Evolutionary conservation across 495 filamentous ascomycete species (phyloP).

Genomic region (Glarea lozoyensis): DNA sequence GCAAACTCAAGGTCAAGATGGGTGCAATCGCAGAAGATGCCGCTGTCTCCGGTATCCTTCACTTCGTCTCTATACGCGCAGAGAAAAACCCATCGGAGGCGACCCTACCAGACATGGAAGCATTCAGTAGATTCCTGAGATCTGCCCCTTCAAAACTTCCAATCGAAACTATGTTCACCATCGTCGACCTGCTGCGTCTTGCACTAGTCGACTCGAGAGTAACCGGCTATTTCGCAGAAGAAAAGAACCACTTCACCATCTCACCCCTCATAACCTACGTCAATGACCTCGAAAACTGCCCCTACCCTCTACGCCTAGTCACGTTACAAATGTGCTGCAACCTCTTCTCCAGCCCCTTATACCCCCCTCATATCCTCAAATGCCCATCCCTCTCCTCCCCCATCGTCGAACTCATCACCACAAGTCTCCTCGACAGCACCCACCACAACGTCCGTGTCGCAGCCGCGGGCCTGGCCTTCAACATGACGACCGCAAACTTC

Average conservation of each 20-base stretch:
- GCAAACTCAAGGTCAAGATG: conserved; percentile 76
- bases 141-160: conserved; percentile 41
- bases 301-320: conserved; percentile 77
- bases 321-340: conserved; percentile 57
- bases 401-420: conserved; percentile 38
- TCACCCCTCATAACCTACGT: conserved; percentile 52
- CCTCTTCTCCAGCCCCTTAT: conserved; percentile 53
- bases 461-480: conserved; percentile 75
- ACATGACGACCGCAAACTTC: conserved; percentile 64
- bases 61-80: conserved; percentile 53
- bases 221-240: conserved; percentile 79
- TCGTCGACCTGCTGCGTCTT: conserved; percentile 73
- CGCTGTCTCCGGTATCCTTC: conserved; percentile 46
- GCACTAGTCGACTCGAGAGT: conserved; percentile 73
- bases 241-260: conserved; percentile 54
- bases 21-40: conserved; percentile 38
- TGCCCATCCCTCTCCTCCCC: conserved; percentile 27
- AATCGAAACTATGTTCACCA: conserved; percentile 57
- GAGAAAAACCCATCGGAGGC: conserved; percentile 45
- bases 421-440: conserved; percentile 43
- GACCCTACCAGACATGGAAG: conserved; percentile 49
- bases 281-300: conserved; percentile 39
- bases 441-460: conserved; percentile 57
- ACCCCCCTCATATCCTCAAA: conserved; percentile 33
- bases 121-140: conserved; percentile 44